Evolutionary conservation across 495 filamentous ascomycete species (phyloP).

Genomic region (Peziza echinospora): DNA sequence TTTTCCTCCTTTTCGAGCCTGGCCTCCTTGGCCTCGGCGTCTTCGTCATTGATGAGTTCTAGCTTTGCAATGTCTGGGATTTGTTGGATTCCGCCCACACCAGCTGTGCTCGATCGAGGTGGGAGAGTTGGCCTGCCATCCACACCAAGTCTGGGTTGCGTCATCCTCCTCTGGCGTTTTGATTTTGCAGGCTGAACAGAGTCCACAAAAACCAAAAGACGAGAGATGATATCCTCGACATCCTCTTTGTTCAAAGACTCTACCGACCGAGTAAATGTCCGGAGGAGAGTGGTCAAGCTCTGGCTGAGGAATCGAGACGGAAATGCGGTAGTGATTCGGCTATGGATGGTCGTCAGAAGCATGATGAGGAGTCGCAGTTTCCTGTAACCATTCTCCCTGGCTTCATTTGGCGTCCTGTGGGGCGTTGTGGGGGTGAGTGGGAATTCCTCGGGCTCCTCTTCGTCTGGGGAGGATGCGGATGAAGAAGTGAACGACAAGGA

Average conservation of each 20-base stretch:
- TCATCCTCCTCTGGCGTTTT: neutral
- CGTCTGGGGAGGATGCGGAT: constrained; percentile 4
- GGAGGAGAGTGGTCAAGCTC: constrained; percentile 35
- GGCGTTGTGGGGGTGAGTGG: neutral
- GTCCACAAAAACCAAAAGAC: constrained; percentile 13
- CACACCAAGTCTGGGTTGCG: constrained; percentile 3
- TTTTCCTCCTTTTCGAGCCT: constrained; percentile 57
- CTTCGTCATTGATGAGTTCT: neutral
- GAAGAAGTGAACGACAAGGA: constrained; percentile 27
- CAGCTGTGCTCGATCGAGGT: constrained; percentile 16
- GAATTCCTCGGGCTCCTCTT: constrained; percentile 7
- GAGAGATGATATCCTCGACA: constrained; percentile 9
- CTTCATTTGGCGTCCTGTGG: neutral
- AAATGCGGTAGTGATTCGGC: constrained; percentile 69
- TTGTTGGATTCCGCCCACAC: constrained; percentile 16
- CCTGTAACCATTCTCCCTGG: constrained; percentile 6
- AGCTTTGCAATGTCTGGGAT: neutral
- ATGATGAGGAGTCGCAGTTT: constrained; percentile 58
- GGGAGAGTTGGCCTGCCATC: constrained; percentile 15
- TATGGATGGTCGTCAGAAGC: constrained; percentile 69
- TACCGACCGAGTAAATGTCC: constrained; percentile 16
- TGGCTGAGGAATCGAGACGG: constrained; percentile 87
- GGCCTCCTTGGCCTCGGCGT: constrained; percentile 31
- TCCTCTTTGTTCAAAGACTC: constrained; percentile 12
- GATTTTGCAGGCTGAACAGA: constrained; percentile 7